Evolutionary conservation across 2,329 filamentous ascomycete genomes (phyloP).

Genomic region (Exophiala sp.): DNA sequence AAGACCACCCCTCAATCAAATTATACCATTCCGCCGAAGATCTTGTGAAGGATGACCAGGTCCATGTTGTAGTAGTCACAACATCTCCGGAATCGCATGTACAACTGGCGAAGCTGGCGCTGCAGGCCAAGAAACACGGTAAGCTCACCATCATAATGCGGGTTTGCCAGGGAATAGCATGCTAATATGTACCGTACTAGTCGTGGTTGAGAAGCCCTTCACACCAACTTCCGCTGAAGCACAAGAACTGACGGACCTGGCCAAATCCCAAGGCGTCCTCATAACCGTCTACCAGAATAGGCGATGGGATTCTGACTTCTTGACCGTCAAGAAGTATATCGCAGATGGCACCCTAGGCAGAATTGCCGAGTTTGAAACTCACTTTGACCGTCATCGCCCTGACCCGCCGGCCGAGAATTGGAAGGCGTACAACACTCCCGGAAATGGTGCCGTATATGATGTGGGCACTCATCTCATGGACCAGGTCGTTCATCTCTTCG

Average conservation of each 20-base stretch:
- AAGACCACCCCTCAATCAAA: constrained; percentile 60
- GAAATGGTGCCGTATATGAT: constrained; percentile 65
- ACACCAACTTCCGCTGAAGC: constrained; percentile 66
- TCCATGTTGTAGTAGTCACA: constrained; percentile 66
- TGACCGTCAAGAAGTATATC: constrained; percentile 61
- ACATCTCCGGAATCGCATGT: constrained; percentile 69
- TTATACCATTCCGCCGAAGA: constrained; percentile 58
- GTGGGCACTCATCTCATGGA: constrained; percentile 71
- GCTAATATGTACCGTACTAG: constrained; percentile 39
- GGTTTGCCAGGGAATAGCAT: too few relatives aligned
- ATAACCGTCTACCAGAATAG: constrained; percentile 71
- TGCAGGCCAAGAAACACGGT: constrained; percentile 35
- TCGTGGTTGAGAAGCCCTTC: constrained; percentile 78
- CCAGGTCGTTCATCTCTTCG: constrained; percentile 66
- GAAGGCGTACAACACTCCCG: constrained; percentile 62
- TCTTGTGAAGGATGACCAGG: constrained; percentile 57
- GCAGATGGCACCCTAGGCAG: constrained; percentile 57
- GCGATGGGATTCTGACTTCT: constrained; percentile 71
- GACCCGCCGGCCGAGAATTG: constrained; percentile 53
- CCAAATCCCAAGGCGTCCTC: constrained; percentile 47
- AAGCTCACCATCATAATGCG: background rate
- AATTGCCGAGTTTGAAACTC: constrained; percentile 70
- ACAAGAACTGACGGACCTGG: constrained; percentile 53
- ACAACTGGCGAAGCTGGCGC: constrained; percentile 55
- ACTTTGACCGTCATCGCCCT: constrained; percentile 70